Conservation (phyloP, 352 stramenopile genomes). For the Hyaloperonospora brassicae region DNA sequence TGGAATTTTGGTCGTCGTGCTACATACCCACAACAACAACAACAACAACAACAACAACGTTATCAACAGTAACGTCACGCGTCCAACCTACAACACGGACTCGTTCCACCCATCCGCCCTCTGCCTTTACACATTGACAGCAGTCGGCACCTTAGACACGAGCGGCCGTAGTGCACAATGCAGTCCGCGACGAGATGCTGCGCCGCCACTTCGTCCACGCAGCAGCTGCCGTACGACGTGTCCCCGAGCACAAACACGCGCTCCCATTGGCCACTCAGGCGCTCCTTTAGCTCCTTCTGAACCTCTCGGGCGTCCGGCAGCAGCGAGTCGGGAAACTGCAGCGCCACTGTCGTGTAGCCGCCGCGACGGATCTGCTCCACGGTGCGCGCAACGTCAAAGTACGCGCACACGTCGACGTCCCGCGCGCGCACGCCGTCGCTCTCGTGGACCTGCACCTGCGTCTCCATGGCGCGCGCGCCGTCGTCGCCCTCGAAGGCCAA, state of each 20-base stretch:
- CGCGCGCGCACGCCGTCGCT: constrained; percentile 41
- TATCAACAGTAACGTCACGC: no score
- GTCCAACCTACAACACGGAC: no score
- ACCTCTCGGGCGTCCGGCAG: constrained; percentile 83
- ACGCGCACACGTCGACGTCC: constrained; percentile 35
- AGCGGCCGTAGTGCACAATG: constrained; percentile 93
- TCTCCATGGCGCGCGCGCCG: constrained; percentile 65
- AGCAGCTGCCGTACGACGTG: constrained; percentile 93
- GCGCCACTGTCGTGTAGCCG: constrained; percentile 74
- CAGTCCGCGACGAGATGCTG: constrained; percentile 90
- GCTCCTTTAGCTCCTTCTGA: constrained; percentile 64
- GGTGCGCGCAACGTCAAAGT: constrained; percentile 64
- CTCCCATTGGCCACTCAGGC: constrained; percentile 37
- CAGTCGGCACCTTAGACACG: constrained; percentile 66
- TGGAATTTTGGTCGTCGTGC: constrained; percentile 68
- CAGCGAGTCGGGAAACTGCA: constrained; percentile 94
- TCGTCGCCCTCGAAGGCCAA: constrained; percentile 79
- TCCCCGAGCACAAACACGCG: constrained; percentile 92
- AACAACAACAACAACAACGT: neutral
- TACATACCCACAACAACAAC: constrained; percentile 10
- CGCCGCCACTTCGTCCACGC: constrained; percentile 92
- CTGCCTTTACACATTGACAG: neutral
- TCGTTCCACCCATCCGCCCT: neutral
- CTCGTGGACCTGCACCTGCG: constrained; percentile 48
- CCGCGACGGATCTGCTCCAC: constrained; percentile 46